These are phyloP conservation scores for Fragilariopsis cylindrus DNA, from an alignment of 108 stramenopile genomes.

Conservation along the genomic window DNA sequence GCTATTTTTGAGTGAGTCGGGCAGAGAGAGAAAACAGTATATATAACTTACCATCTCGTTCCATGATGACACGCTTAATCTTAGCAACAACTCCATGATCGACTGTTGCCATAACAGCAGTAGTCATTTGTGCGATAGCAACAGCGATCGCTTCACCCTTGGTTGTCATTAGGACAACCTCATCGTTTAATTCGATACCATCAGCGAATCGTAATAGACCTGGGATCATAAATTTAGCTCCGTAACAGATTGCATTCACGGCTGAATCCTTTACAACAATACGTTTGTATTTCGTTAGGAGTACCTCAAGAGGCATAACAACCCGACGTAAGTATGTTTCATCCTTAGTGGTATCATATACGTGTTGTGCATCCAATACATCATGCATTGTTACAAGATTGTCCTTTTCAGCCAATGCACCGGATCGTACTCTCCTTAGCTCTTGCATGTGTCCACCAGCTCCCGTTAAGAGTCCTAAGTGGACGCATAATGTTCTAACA, in stretches of 20 bases:
- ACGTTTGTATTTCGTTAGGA: conserved; percentile 96
- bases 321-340: conserved; percentile 97
- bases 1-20: too few relatives aligned
- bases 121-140: conserved; percentile 99
- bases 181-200: conserved; percentile 95
- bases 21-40: too few relatives aligned
- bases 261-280: conserved; percentile 99
- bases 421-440: conserved; percentile 94
- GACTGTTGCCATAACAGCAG: conserved; percentile 98
- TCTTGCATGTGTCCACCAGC: conserved; percentile 99
- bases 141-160: conserved; percentile 99
- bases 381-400: conserved; percentile 99
- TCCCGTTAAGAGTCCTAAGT: conserved; percentile 94
- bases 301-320: conserved; percentile 96
- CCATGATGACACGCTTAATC: conserved; percentile 99
- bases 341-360: conserved; percentile 98
- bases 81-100: conserved; percentile 99
- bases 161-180: conserved; percentile 99
- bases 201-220: conserved; percentile 98
- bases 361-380: conserved; percentile 99
- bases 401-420: conserved; percentile 88
- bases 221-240: conserved; percentile 99
- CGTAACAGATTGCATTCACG: conserved; percentile 99
- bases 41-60: conserved; percentile 83
- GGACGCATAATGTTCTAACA: conserved; percentile 98